Evolutionary conservation across 306 rosid genomes (phyloP).

Genomic region (Inga oerstediana): DNA sequence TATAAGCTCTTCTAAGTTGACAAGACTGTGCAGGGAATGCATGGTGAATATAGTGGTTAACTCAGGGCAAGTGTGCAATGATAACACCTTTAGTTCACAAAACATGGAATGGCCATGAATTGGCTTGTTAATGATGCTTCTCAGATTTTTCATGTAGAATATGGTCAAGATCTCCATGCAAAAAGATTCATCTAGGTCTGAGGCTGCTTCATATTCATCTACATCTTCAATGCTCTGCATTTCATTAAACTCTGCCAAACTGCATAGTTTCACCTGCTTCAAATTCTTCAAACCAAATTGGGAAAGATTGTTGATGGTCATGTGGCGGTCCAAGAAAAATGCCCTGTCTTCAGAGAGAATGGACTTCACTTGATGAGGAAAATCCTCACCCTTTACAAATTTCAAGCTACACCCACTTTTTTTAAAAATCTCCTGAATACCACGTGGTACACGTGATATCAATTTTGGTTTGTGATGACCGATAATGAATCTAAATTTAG

Average conservation of each 20-base stretch:
- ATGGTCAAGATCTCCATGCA: background rate
- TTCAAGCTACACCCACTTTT: background rate
- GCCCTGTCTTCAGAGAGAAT: background rate
- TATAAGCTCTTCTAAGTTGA: background rate
- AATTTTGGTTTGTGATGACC: background rate
- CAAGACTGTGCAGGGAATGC: background rate
- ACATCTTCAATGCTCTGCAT: background rate
- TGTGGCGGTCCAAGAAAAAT: slow-evolving; percentile 14
- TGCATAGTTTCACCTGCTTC: background rate
- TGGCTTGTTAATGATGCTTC: background rate
- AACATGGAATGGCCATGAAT: background rate
- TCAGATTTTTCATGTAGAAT: background rate
- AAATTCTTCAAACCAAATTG: background rate
- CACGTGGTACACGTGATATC: background rate
- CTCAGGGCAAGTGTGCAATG: slow-evolving; percentile 6
- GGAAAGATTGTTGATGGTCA: background rate
- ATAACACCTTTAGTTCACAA: background rate
- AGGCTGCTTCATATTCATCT: background rate
- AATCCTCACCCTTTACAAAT: background rate
- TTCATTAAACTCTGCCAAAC: slow-evolving; percentile 4
- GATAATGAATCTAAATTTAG: background rate
- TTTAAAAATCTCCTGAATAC: background rate
- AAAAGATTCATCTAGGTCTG: too few species aligned
- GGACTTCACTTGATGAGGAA: background rate
- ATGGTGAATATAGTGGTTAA: background rate